Conservation (phyloP, 1,139 yeast species). For the Arxiozyma bovina region DNA sequence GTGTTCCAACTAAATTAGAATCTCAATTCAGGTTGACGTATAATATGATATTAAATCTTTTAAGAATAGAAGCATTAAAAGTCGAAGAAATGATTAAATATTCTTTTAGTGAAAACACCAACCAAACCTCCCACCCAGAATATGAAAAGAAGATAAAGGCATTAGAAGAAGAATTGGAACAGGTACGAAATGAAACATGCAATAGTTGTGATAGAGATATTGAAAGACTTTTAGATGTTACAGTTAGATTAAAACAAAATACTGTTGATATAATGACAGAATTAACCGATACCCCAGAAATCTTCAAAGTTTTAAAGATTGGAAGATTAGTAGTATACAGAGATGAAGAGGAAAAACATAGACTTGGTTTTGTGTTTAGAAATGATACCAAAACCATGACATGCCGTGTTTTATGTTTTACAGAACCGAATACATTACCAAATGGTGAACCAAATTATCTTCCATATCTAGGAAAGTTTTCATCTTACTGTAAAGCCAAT, state of each 20-base stretch:
- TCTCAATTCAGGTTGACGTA: slow-evolving; percentile 92
- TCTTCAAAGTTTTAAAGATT: slow-evolving; percentile 40
- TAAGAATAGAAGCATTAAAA: slow-evolving; percentile 85
- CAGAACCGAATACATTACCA: slow-evolving; percentile 24
- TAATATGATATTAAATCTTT: slow-evolving; percentile 84
- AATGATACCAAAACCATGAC: slow-evolving; percentile 34
- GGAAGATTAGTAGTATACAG: slow-evolving; percentile 60
- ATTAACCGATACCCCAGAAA: slow-evolving; percentile 39
- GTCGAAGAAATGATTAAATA: slow-evolving; percentile 98
- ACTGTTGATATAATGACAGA: slow-evolving; percentile 43
- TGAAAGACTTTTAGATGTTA: slow-evolving; percentile 38
- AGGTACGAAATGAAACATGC: slow-evolving; percentile 34
- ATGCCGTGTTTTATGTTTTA: slow-evolving; percentile 23
- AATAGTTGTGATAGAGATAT: slow-evolving; percentile 36
- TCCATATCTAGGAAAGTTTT: slow-evolving; percentile 46
- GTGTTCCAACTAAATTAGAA: slow-evolving; percentile 78
- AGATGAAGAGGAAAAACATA: slow-evolving; percentile 37
- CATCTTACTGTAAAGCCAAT: slow-evolving; percentile 27
- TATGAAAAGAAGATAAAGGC: slow-evolving; percentile 59
- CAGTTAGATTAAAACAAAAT: slow-evolving; percentile 39
- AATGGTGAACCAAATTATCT: slow-evolving; percentile 32
- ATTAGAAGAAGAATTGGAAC: slow-evolving; percentile 41
- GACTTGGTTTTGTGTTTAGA: slow-evolving; percentile 49
- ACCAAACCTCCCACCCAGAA: slow-evolving; percentile 81
- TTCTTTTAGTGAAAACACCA: slow-evolving; percentile 84